A percentile compares a stretch with the other conserved stretches of the same genome.
These are phyloP conservation scores for Chenopodium suecicum DNA, from an alignment of 148 eudicot genomes.

Conservation along the genomic window DNA sequence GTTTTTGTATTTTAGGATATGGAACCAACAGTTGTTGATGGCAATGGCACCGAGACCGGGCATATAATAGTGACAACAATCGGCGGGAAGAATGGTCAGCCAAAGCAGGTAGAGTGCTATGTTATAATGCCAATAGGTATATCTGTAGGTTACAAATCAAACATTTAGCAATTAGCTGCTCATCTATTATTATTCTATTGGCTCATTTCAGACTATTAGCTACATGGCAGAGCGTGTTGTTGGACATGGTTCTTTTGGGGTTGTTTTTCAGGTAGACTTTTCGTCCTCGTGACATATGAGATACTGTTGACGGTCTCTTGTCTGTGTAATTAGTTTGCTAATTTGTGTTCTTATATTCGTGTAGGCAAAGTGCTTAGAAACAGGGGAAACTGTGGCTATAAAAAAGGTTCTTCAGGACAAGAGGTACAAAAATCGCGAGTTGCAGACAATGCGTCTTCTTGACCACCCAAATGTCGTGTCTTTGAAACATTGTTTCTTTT, in stretches of 20 bases:
- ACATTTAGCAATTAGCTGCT: not conserved
- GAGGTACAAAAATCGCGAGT: constrained; percentile 78
- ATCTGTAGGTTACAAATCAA: not conserved
- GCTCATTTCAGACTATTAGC: constrained; percentile 48
- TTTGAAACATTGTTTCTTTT: constrained; percentile 72
- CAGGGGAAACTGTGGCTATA: constrained; percentile 76
- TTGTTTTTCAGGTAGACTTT: constrained; percentile 53
- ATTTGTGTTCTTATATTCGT: constrained; percentile 8
- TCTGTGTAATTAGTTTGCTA: constrained; percentile 5
- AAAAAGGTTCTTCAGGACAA: constrained; percentile 82
- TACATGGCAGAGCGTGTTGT: constrained; percentile 72
- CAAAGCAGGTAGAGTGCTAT: constrained; percentile 58
- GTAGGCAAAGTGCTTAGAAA: constrained; percentile 78
- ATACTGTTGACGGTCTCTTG: not conserved
- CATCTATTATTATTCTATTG: not conserved
- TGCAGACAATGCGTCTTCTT: constrained; percentile 72
- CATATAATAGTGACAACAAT: constrained; percentile 80
- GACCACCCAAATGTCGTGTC: constrained; percentile 74
- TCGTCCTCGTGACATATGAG: not conserved
- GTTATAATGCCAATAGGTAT: constrained; percentile 3
- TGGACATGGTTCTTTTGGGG: constrained; percentile 64
- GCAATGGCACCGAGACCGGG: constrained; percentile 82
- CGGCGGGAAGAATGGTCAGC: constrained; percentile 78
- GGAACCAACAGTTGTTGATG: constrained; percentile 68
- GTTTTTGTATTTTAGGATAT: constrained; percentile 49